phyloP scores from a whole-genome alignment of 805 yeast species.

The Myxozyma lipomycoides region DNA sequence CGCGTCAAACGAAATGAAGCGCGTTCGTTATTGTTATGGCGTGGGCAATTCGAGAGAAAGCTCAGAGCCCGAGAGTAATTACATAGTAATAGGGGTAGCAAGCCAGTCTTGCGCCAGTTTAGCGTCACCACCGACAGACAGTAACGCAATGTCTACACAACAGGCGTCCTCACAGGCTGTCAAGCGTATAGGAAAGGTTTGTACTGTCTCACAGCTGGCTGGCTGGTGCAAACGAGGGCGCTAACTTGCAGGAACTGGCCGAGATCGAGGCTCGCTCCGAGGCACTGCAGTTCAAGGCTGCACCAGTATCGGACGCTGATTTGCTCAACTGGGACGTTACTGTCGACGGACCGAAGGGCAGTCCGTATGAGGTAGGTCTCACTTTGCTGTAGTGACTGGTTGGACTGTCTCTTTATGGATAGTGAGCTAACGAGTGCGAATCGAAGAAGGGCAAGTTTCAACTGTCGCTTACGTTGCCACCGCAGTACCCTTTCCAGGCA shows the following conservation, averaged over 20 bases:
- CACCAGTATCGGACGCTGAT: conserved; percentile 80
- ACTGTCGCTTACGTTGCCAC: conserved; percentile 82
- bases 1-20: too few species aligned
- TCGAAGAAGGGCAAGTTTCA: conserved; percentile 72
- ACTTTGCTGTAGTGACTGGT: not conserved
- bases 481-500: conserved; percentile 88
- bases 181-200: conserved; percentile 24
- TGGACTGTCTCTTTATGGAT: not conserved
- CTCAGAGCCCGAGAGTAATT: not conserved
- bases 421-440: not conserved
- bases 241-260: conserved; percentile 17
- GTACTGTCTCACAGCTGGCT: not conserved
- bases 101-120: too few species aligned
- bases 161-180: conserved; percentile 24
- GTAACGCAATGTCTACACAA: not conserved
- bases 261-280: conserved; percentile 47
- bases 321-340: conserved; percentile 90
- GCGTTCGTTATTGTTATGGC: too few species aligned
- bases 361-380: conserved; percentile 45
- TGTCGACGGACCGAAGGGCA: conserved; percentile 87
- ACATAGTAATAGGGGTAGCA: too few species aligned
- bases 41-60: not conserved
- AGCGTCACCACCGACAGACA: not conserved
- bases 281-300: conserved; percentile 86
- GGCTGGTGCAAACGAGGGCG: not conserved